Conservation (phyloP, 2,329 filamentous ascomycete genomes). For the Trichoderma endophyticum region DNA sequence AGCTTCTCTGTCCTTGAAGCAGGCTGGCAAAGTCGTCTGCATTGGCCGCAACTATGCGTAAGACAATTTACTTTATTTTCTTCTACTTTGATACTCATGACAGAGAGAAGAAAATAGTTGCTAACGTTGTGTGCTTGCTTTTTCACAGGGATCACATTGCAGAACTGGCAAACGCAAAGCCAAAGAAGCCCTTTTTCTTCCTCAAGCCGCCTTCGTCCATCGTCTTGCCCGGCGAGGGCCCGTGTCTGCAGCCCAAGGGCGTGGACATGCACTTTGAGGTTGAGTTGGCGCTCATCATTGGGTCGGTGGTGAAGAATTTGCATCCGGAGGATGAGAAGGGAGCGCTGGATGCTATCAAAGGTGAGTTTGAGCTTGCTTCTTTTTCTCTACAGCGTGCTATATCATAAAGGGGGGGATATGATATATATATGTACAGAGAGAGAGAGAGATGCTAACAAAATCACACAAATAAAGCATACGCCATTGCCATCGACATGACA, state of each 20-base stretch:
- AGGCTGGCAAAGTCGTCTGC: slow-evolving; percentile 77
- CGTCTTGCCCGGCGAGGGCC: slow-evolving; percentile 71
- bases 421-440: background rate
- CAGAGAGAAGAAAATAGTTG: background rate
- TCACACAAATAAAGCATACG: slow-evolving; percentile 60
- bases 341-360: slow-evolving; percentile 79
- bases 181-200: slow-evolving; percentile 98
- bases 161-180: slow-evolving; percentile 81
- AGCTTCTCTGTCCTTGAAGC: slow-evolving; percentile 43
- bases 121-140: background rate
- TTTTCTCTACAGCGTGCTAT: too few species aligned
- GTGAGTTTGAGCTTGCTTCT: slow-evolving; percentile 43
- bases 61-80: too few species aligned
- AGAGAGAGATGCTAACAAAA: background rate
- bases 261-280: slow-evolving; percentile 92
- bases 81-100: background rate
- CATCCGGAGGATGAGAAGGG: slow-evolving; percentile 68
- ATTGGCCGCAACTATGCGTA: slow-evolving; percentile 96
- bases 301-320: slow-evolving; percentile 74
- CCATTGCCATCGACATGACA: slow-evolving; percentile 95
- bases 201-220: slow-evolving; percentile 90
- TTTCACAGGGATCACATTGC: slow-evolving; percentile 80
- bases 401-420: too few species aligned
- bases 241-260: slow-evolving; percentile 77
- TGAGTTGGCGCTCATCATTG: slow-evolving; percentile 86